These are phyloP conservation scores for Neurospora sp. DNA, from an alignment of 495 filamentous ascomycete genomes.

Conservation along the genomic window DNA sequence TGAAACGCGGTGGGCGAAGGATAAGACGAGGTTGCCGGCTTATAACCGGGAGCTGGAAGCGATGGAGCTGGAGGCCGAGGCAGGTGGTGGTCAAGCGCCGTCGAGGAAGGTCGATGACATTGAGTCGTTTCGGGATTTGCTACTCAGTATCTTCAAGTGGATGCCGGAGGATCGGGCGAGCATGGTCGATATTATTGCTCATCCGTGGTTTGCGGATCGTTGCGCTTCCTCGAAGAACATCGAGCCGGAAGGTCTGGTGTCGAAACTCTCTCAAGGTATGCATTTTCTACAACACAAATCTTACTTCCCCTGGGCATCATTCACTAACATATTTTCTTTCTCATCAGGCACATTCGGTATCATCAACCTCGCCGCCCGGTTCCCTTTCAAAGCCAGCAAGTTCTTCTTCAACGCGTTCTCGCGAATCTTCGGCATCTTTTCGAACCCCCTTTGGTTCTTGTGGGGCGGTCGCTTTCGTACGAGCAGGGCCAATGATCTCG, in stretches of 20 bases:
- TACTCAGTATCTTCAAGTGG: conserved; percentile 13
- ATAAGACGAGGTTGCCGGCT: neutral
- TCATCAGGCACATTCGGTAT: neutral
- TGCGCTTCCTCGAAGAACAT: too few relatives aligned
- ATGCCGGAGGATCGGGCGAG: conserved; percentile 10
- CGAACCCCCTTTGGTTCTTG: neutral
- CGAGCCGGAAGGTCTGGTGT: neutral
- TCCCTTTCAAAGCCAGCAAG: neutral
- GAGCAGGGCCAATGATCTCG: neutral
- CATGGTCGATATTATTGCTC: conserved; percentile 2
- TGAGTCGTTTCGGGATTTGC: conserved; percentile 8
- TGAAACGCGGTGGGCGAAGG: neutral
- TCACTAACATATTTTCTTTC: too few relatives aligned
- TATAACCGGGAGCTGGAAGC: too few relatives aligned
- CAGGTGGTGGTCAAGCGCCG: too few relatives aligned
- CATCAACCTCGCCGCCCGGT: neutral
- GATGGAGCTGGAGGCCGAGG: too few relatives aligned
- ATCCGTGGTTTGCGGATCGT: conserved; percentile 7
- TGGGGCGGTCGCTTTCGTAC: neutral
- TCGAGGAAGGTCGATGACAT: neutral
- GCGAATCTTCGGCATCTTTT: neutral
- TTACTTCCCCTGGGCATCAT: too few relatives aligned
- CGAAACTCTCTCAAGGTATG: neutral
- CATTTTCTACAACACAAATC: too few relatives aligned
- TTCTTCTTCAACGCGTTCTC: neutral